A percentile compares a stretch with the other conserved stretches of the same genome.
Conservation (phyloP, 1,139 yeast species). For the Yarrowia galli region DNA sequence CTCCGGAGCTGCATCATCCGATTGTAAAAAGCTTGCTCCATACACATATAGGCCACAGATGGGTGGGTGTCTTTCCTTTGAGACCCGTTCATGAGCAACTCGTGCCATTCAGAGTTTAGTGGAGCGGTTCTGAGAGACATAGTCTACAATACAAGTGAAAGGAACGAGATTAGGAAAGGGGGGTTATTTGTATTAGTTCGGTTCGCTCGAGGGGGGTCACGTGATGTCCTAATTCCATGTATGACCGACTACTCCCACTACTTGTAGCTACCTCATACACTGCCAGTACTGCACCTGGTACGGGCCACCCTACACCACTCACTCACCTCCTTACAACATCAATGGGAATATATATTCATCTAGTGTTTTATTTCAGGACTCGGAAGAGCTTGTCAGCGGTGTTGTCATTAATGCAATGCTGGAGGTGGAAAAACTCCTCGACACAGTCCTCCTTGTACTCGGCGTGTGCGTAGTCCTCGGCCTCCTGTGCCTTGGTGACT, state of each 20-base stretch:
- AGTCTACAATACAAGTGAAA: not conserved
- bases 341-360: slow-evolving; percentile 38
- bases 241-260: too few relatives aligned
- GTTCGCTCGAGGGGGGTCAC: too few relatives aligned
- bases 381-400: slow-evolving; percentile 87
- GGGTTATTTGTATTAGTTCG: too few relatives aligned
- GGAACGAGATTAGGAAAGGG: not conserved
- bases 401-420: slow-evolving; percentile 91
- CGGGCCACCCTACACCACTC: too few relatives aligned
- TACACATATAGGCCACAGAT: too few relatives aligned
- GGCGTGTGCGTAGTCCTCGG: slow-evolving; percentile 77
- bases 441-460: slow-evolving; percentile 96
- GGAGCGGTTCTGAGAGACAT: too few relatives aligned
- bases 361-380: slow-evolving; percentile 34
- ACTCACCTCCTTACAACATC: not conserved
- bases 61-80: not conserved
- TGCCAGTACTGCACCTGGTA: too few relatives aligned
- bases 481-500: slow-evolving; percentile 86
- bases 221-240: too few relatives aligned
- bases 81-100: slow-evolving; percentile 12
- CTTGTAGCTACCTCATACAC: too few relatives aligned
- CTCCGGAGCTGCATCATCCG: not conserved
- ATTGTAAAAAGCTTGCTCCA: slow-evolving; percentile 16
- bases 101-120: slow-evolving; percentile 13
- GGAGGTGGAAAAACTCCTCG: slow-evolving; percentile 96